Base-by-base conservation (phyloP, 306 rosid genomes). In the Gastrolobium bilobum region DNA sequence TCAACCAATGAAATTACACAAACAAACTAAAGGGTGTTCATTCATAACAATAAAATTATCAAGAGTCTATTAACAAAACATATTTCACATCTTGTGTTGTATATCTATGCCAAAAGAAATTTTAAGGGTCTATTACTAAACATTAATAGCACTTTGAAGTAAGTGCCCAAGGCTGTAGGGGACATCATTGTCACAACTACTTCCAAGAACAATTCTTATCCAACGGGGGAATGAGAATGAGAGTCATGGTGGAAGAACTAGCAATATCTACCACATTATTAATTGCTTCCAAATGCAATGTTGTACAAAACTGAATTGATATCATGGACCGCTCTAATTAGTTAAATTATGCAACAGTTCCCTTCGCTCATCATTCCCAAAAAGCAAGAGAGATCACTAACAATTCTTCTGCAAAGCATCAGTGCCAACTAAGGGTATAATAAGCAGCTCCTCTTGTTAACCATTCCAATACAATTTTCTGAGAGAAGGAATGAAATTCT, bases 1-100 rank as follows among this genome's bases (percentile, higher is more conserved):
- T 47, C 35, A 59, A 66, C 64, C 74, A 58, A 64, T 35, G 54
- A 72, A 72, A 59, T 68, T 76, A 72, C 75, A 65, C 33, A 35
- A 71, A 67, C 42, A 62, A 66, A 33, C 11, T 31, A 35, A 35
- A 8, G 74, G 80, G 35, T 42, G 10, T 59, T 62, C 10, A 44
- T 71, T 79, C 54, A 60, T 63, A 68, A 29, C 44, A 35, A 44
- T 4, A 47, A 26, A 43, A 10, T 52, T 33, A 76, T 34, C 48
- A 38, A 20, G 53, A 20, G 31, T 38, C 50, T 54, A 61, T 40
- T 35, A 47, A 40, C 5, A 53, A 51, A 61, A n/a, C 31, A 62
- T 39, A 61, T 61, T 52, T 78, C 66, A 64, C 71, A 81, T 29
- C 11, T 5, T 38, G 46, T 38, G 30, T 9, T 15, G 79, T 50